Evolutionary conservation across 371 early-diverging fungal genomes (phyloP).

Genomic region (Mucor indicus): DNA sequence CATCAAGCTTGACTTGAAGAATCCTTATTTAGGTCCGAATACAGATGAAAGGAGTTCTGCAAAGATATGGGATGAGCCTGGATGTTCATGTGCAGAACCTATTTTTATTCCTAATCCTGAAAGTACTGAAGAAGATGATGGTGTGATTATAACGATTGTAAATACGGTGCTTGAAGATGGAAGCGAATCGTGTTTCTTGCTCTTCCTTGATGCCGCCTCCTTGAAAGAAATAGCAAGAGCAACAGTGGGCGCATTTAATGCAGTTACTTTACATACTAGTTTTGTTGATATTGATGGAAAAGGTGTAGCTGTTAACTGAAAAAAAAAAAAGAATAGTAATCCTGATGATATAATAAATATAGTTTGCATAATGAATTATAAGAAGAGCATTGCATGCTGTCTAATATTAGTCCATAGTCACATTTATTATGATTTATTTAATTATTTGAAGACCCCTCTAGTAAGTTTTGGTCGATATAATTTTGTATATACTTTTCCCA

Average conservation of each 20-base stretch:
- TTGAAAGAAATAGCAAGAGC: slow-evolving; percentile 59
- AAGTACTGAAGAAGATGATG: slow-evolving; percentile 61
- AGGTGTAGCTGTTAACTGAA: slow-evolving; percentile 41
- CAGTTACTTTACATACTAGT: slow-evolving; percentile 43
- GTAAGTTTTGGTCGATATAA: slow-evolving; percentile 4
- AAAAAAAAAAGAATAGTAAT: too few species aligned
- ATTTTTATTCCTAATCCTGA: slow-evolving; percentile 59
- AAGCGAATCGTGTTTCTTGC: slow-evolving; percentile 50
- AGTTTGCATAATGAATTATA: too few species aligned
- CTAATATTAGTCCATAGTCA: too few species aligned
- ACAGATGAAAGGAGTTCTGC: slow-evolving; percentile 29
- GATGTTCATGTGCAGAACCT: slow-evolving; percentile 68
- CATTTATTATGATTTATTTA: slow-evolving; percentile 2
- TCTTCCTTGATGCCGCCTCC: slow-evolving; percentile 59
- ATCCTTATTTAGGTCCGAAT: slow-evolving; percentile 28
- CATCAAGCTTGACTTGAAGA: slow-evolving; percentile 54
- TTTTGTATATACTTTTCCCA: slow-evolving; percentile 44
- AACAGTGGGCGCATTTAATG: slow-evolving; percentile 40
- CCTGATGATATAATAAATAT: too few species aligned
- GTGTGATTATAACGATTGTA: slow-evolving; percentile 60
- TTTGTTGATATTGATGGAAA: slow-evolving; percentile 38
- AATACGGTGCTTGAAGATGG: slow-evolving; percentile 32
- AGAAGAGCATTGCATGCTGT: too few species aligned
- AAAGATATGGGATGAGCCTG: slow-evolving; percentile 45
- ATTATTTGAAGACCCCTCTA: neutral